phyloP scores from a whole-genome alignment of 2,329 filamentous ascomycete species.

The Clonostachys rosea region DNA sequence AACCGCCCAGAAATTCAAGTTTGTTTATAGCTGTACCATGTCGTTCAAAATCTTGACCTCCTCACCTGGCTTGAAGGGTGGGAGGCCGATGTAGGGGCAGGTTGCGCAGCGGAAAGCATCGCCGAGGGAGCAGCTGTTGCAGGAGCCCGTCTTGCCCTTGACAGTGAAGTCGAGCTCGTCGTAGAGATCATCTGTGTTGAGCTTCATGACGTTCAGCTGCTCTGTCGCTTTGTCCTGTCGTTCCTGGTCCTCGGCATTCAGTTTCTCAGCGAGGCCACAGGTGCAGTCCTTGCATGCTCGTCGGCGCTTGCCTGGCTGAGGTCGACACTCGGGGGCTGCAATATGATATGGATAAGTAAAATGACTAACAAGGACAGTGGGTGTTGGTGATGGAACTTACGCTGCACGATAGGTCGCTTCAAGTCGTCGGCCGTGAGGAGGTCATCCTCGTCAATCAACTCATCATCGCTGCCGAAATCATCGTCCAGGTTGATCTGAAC shows the following conservation, averaged over 20 bases:
- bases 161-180: slow-evolving; percentile 92
- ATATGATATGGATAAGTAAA: slow-evolving; percentile 2
- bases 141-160: slow-evolving; percentile 83
- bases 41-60: slow-evolving; percentile 87
- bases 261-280: slow-evolving; percentile 80
- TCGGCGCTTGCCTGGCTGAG: slow-evolving; percentile 81
- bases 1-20: neutral
- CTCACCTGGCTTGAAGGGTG: slow-evolving; percentile 95
- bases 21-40: slow-evolving; percentile 67
- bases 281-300: slow-evolving; percentile 98
- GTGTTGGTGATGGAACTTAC: slow-evolving; percentile 50
- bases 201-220: slow-evolving; percentile 67
- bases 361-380: neutral
- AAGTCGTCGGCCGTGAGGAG: slow-evolving; percentile 84
- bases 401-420: slow-evolving; percentile 70
- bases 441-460: slow-evolving; percentile 86
- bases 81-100: slow-evolving; percentile 82
- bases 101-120: slow-evolving; percentile 78
- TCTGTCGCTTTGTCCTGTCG: slow-evolving; percentile 60
- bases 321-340: slow-evolving; percentile 76
- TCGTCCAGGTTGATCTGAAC: slow-evolving; percentile 50
- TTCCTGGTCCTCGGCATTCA: slow-evolving; percentile 79
- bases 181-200: slow-evolving; percentile 65
- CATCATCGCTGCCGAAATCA: slow-evolving; percentile 60
- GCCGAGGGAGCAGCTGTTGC: slow-evolving; percentile 88